Conservation (phyloP, 202 grass and related monocot species). For the Musa balbisiana region DNA sequence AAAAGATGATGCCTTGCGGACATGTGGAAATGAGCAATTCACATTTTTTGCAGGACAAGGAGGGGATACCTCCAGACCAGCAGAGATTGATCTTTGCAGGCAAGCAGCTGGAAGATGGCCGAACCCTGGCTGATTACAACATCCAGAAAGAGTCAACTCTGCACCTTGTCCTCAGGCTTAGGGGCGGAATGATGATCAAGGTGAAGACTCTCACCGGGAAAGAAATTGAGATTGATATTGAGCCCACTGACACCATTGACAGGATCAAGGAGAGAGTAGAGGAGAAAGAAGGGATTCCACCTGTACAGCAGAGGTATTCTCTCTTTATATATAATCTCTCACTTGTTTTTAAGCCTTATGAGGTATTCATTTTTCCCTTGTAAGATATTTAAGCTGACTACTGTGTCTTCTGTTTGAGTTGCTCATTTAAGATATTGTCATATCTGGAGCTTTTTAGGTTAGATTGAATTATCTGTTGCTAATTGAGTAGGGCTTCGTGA, state of each 20-base stretch:
- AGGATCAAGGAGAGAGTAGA: conserved; percentile 14
- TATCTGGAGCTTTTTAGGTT: neutral
- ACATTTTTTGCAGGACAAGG: conserved; percentile 8
- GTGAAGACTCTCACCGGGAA: conserved; percentile 15
- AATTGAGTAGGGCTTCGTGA: too few relatives aligned
- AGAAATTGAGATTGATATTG: conserved; percentile 15
- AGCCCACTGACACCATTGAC: conserved; percentile 9
- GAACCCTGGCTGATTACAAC: conserved; percentile 6
- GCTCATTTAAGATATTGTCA: neutral
- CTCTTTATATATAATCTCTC: neutral
- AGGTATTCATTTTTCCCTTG: neutral
- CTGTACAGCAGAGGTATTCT: conserved; percentile 1
- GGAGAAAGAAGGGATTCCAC: conserved; percentile 17
- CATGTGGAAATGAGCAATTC: neutral
- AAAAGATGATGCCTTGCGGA: neutral
- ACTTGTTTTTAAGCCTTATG: neutral
- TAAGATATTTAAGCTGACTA: neutral
- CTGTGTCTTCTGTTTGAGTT: neutral
- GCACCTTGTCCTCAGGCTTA: conserved; percentile 10
- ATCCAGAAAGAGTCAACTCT: conserved; percentile 16
- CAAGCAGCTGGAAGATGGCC: conserved; percentile 13
- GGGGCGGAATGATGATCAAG: conserved; percentile 10
- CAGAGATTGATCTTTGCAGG: conserved; percentile 13
- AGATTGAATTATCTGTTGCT: too few relatives aligned
- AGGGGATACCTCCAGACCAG: conserved; percentile 10